Evolutionary conservation across 495 filamentous ascomycete genomes (phyloP), one percentile per base, ranked within the genome.

Genomic region (Glarea lozoyensis): DNA sequence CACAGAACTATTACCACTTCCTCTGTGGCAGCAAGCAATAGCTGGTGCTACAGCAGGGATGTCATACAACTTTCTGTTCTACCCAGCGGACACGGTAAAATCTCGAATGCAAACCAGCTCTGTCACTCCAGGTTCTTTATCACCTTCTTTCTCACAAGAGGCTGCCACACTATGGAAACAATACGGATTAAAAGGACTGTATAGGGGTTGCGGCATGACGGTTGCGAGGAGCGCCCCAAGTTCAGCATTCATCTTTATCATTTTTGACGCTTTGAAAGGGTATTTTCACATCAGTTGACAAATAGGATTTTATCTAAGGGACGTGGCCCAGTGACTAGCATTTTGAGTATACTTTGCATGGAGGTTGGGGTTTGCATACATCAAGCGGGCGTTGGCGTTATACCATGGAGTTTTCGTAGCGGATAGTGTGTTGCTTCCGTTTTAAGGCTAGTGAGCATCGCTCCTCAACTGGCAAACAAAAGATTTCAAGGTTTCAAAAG

Each of bases 41-140:
- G 85, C 87, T 11, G 88, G 88, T n/a, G 88, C 88, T n/a, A 70
- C 79, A 11, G 88, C 90, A 15, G 92, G 92, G 33, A 84, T 97
- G 66, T 78, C 75, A 41, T 98, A 97, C 59, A 98, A 97, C 54
- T 95, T 97, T 54, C 58, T 94, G 20, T 94, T 94, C 68, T 98
- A 89, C 61, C 92, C 92, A 0, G 92, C 93, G 30, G 92, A 98
- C 57, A 96, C 92, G 1, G 82, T 98, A 66, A 98, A 98, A 60
- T 88, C 82, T 9, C 76, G 90, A 5, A 93, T 99, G 81, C 92
- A 99, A 61, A 97, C 93, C 0, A 76, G 83, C 35, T 82, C 87
- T 22, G 69, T 90, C 38, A 68, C 68, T 11, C 29, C 35, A 7
- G 21, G 36, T 10, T 17, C 7, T 46, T 52, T 17, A 52, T 57